phyloP scores from a whole-genome alignment of 2,329 filamentous ascomycete genomes.

The Pseudogymnoascus sp. region DNA sequence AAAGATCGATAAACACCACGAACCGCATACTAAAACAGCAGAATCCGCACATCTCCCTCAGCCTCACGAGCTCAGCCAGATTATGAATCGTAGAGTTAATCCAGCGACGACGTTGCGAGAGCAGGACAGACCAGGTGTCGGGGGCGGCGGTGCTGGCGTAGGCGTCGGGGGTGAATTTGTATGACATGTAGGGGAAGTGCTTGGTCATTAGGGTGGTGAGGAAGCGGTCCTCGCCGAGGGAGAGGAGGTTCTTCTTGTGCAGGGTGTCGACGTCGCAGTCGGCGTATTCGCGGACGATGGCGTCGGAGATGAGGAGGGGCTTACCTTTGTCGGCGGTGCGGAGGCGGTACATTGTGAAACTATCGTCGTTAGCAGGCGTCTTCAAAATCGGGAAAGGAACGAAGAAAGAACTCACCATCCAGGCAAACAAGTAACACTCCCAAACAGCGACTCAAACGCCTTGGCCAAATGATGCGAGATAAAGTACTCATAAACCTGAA shows the following conservation, averaged over 20 bases:
- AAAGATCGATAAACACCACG: conserved; percentile 85
- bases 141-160: conserved; percentile 97
- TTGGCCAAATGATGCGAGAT: conserved; percentile 97
- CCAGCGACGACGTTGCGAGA: conserved; percentile 98
- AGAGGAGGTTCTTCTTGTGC: conserved; percentile 86
- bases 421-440: conserved; percentile 95
- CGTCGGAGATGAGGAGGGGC: conserved; percentile 86
- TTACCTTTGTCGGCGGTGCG: conserved; percentile 90
- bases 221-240: conserved; percentile 93
- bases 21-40: conserved; percentile 99
- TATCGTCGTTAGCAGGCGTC: conserved; percentile 44
- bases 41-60: conserved; percentile 95
- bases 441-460: conserved; percentile 95
- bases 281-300: conserved; percentile 78
- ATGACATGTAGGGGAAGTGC: conserved; percentile 90
- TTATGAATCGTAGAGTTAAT: conserved; percentile 99
- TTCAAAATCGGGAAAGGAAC: no score
- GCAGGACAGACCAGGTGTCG: conserved; percentile 86
- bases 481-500: conserved; percentile 99
- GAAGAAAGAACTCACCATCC: conserved; percentile 67
- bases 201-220: conserved; percentile 97
- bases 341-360: conserved; percentile 98
- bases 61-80: conserved; percentile 84
- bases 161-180: conserved; percentile 86
- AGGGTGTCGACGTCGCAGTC: conserved; percentile 87